Base-by-base conservation (phyloP, 768 basidiomycete species). In the Mycena haematopus region DNA sequence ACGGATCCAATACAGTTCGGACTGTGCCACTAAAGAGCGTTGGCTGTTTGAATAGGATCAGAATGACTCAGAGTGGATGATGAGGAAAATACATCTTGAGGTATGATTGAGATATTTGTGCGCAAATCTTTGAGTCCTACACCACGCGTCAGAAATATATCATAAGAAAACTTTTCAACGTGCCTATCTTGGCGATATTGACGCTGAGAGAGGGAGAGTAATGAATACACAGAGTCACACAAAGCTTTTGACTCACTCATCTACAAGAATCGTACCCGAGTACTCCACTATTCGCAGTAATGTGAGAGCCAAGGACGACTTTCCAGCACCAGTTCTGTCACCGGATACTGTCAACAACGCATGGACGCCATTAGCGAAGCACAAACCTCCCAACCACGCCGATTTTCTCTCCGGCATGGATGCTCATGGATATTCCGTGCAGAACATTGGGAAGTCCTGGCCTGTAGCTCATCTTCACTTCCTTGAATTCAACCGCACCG, bases 261-360 rank as follows among this genome's bases (percentile, higher is more conserved):
- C 91, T 51, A 93, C 80, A 10, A 74, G 72, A 65, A 93, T 90
- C 1, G 74, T 75, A 2, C 91, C 91, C 3, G 79, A 76, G 31
- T 88, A 79, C 72, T 93, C 90, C 36, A 91, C 86, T 61, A 92
- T 84, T 21, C 89, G 79, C 71, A 89, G 85, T 5, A 93, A 75
- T 3, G 86, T 82, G 58, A 88, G 76, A 70, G 90, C 84, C 56
- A 93, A 77, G 0, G 87, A 86, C 0, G 82, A 84, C 69, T 86
- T 86, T 21, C 85, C 86, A 0, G 86, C 85, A 1, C 87, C 89
- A 38, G 79, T 81, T 65, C n/a, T n/a, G n/a, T n/a, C n/a, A n/a
- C n/a, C n/a, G n/a, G n/a, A n/a, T n/a, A n/a, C 78, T 73, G 55
- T 47, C 47, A n/a, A 47, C 10, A 25, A 2, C 81, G 83, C 55